Base-by-base conservation (phyloP, 257 asterid species). In the Echium plantagineum region DNA sequence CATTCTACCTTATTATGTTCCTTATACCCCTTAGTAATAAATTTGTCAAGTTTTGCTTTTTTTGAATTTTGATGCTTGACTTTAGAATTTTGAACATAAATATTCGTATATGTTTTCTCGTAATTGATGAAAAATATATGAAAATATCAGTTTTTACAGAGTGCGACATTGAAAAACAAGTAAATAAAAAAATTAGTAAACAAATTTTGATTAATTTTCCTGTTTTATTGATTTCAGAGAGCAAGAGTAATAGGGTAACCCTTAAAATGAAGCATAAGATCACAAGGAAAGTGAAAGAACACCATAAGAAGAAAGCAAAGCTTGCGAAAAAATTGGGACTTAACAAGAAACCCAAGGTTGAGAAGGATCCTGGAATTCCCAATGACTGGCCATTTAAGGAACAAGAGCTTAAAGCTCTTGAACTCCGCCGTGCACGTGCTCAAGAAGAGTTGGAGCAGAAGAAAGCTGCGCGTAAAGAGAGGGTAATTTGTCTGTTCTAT, bases 381-480 rank as follows among this genome's bases (percentile, higher is more conserved):
- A 88, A 84, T 73, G 98, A 91, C 30, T 88, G 90, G 94, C 97
- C 98, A 7, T 86, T 88, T 62, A 91, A 84, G 87, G 97, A 91
- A 32, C 81, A 88, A 76, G 97, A 88, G 75, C 95, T 88, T 67
- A 82, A 81, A 71, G 94, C 94, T 16, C 94, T 88, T 22, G 94
- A 88, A 69, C 79, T 38, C 32, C 88, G 95, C 52, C 94, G 96
- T 18, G 78, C 85, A 57, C 85, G 88, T 5, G 90, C 81, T 3
- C 57, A 79, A 8, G 87, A 88, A 38, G 97, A 85, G 61, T 66
- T 83, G 63, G 94, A 88, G 73, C 94, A 73, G 61, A 88, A 85
- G 83, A 84, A 88, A 82, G 94, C 86, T 18, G 96, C 94, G 15
- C 88, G 95, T 21, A 85, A 86, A 63, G 98, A 85, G 75, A 85